Evolutionary conservation across 768 basidiomycete genomes (phyloP).

Genomic region (Basidioascus undulatus): DNA sequence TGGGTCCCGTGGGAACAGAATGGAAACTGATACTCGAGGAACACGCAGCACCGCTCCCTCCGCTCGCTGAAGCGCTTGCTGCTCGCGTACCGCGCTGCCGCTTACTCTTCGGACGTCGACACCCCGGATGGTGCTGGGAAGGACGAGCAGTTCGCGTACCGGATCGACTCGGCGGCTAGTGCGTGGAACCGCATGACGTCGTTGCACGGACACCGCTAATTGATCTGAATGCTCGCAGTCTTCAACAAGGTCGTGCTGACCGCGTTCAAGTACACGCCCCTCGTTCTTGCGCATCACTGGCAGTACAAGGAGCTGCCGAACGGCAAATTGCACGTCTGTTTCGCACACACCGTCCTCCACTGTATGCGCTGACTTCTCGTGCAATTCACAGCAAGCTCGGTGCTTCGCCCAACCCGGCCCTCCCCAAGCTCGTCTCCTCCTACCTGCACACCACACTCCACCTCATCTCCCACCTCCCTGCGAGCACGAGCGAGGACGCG

Average conservation of each 20-base stretch:
- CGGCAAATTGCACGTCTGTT: constrained; percentile 39
- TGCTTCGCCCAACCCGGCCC: constrained; percentile 48
- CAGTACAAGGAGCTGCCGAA: constrained; percentile 60
- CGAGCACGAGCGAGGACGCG: constrained; percentile 22
- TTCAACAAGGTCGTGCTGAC: constrained; percentile 81
- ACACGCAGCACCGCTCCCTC: constrained; percentile 53
- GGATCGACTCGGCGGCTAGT: constrained; percentile 61
- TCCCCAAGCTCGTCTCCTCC: constrained; percentile 68
- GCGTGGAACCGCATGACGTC: no score
- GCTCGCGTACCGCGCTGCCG: constrained; percentile 76
- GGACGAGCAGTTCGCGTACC: constrained; percentile 38
- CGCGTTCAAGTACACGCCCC: constrained; percentile 66
- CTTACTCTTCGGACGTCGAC: constrained; percentile 65
- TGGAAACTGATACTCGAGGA: neutral
- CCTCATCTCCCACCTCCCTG: constrained; percentile 46
- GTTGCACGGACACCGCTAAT: constrained; percentile 5
- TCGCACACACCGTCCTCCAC: no score
- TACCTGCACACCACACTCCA: constrained; percentile 72
- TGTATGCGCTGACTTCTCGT: neutral
- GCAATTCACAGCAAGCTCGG: constrained; percentile 43
- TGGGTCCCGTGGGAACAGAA: neutral
- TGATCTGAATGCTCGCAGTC: constrained; percentile 30
- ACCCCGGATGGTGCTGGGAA: constrained; percentile 20
- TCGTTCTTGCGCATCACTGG: constrained; percentile 62
- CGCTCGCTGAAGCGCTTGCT: constrained; percentile 59